These are phyloP conservation scores for Calonectria multiphialidica DNA, from an alignment of 2,329 filamentous ascomycete species.

Conservation along the genomic window DNA sequence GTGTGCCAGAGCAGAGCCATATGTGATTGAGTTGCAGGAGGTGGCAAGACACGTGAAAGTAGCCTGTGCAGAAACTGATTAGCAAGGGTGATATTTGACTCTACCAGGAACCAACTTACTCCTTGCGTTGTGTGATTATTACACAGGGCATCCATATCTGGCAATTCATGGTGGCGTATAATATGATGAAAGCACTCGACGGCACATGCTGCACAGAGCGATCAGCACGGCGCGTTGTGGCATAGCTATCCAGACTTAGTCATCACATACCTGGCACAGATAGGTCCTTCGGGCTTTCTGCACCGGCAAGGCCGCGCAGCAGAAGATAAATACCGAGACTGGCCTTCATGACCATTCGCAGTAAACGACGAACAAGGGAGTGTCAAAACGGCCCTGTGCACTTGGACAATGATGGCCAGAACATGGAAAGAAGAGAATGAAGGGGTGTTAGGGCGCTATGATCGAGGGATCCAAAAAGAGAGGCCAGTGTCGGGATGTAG, in stretches of 20 bases:
- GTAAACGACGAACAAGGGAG: constrained; percentile 22
- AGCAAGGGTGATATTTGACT: constrained; percentile 29
- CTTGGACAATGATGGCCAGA: constrained; percentile 15
- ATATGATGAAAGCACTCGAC: constrained; percentile 32
- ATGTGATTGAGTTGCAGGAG: constrained; percentile 42
- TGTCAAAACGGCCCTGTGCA: not conserved
- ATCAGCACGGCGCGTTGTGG: not conserved
- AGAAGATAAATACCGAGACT: constrained; percentile 22
- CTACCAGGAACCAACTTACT: constrained; percentile 27
- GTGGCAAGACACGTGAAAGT: constrained; percentile 48
- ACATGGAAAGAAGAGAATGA: constrained; percentile 47
- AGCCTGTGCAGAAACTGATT: constrained; percentile 32
- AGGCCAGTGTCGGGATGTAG: constrained; percentile 17
- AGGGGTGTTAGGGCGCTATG: not conserved
- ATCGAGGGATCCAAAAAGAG: constrained; percentile 11
- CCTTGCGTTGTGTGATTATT: constrained; percentile 38
- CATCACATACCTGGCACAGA: constrained; percentile 26
- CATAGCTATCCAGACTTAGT: not conserved
- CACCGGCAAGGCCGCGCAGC: constrained; percentile 24
- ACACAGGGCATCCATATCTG: constrained; percentile 29
- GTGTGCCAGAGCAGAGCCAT: constrained; percentile 46
- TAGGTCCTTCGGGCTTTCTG: constrained; percentile 3
- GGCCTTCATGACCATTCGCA: constrained; percentile 38
- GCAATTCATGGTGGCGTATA: constrained; percentile 18
- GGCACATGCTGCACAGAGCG: constrained; percentile 25